These are phyloP conservation scores for Salvia rosmarinus DNA, from an alignment of 257 asterid genomes.

Conservation along the genomic window DNA sequence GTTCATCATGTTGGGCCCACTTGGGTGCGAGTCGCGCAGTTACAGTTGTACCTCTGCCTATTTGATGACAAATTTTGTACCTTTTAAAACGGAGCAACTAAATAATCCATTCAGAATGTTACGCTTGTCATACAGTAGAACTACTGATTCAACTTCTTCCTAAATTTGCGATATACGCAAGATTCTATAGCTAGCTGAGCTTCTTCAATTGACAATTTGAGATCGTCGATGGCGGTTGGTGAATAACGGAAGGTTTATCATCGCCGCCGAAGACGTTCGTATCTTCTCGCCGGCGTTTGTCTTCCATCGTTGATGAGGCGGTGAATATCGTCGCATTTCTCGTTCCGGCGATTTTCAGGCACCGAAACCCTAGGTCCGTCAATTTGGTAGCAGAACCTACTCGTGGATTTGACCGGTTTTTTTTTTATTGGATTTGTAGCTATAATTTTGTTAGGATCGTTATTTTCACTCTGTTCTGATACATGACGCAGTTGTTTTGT, in stretches of 20 bases:
- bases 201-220: conserved; percentile 30
- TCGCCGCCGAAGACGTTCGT: conserved; percentile 33
- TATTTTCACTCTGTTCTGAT: not conserved
- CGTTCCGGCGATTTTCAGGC: conserved; percentile 26
- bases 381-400: not conserved
- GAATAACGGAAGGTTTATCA: conserved; percentile 31
- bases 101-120: conserved; percentile 22
- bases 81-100: conserved; percentile 18
- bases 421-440: conserved; percentile 4
- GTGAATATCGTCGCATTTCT: not conserved
- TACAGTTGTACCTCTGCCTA: conserved; percentile 25
- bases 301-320: conserved; percentile 28
- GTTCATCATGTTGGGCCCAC: conserved; percentile 19
- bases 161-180: not conserved
- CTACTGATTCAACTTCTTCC: not conserved
- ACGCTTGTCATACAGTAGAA: conserved; percentile 4
- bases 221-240: conserved; percentile 55
- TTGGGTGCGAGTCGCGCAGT: conserved; percentile 27
- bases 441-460: not conserved
- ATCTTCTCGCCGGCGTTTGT: conserved; percentile 25
- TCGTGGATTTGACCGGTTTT: not conserved
- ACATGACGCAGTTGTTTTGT: too few relatives aligned
- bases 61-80: not conserved
- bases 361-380: conserved; percentile 61
- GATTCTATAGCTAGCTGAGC: conserved; percentile 28